Evolutionary conservation across 495 filamentous ascomycete species (phyloP), one percentile per base, ranked within the genome.

Genomic region (Umbilicaria muhlenbergii): DNA sequence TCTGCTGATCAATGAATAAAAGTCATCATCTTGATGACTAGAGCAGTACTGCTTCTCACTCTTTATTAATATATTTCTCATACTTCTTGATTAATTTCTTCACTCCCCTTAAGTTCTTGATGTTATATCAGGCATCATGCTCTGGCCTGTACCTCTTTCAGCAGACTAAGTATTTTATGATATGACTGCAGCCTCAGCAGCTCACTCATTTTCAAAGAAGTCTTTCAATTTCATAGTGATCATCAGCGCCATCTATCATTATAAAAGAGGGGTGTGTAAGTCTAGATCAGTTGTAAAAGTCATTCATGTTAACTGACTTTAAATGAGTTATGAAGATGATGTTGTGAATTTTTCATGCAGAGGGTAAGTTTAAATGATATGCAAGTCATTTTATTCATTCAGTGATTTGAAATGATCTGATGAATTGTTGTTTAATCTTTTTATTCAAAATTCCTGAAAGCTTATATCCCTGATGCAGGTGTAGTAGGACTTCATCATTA

Each of bases 71-170:
- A 49, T 17, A 34, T 41, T 17, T 32, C 34, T 38, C 46, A 45
- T 45, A 42, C 24, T 39, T 46, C 36, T 36, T 39, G 37, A 45
- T n/a, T 34, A 28, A 38, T 42, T 41, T 35, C 5, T 45, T n/a
- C n/a, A n/a, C n/a, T n/a, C n/a, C n/a, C n/a, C n/a, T n/a, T n/a
- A 52, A 38, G 32, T 34, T 21, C 19, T 21, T 21, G 5, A 48
- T 38, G 47, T 50, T 53, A 47, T 37, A 43, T 36, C 46, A 51
- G 3, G 35, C 34, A 53, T 43, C 42, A 47, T 32, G 42, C 45
- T 45, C 19, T 2, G 5, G 19, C 19, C 19, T 21, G 19, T 21
- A 21, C 2, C 19, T 5, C 19, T 21, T 21, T 21, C 19, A 21
- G 2, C 19, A 43, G 39, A 31, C 32, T 43, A 42, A 47, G 48